phyloP scores from a whole-genome alignment of 2,329 filamentous ascomycete species.

The Sporothrix sp. region DNA sequence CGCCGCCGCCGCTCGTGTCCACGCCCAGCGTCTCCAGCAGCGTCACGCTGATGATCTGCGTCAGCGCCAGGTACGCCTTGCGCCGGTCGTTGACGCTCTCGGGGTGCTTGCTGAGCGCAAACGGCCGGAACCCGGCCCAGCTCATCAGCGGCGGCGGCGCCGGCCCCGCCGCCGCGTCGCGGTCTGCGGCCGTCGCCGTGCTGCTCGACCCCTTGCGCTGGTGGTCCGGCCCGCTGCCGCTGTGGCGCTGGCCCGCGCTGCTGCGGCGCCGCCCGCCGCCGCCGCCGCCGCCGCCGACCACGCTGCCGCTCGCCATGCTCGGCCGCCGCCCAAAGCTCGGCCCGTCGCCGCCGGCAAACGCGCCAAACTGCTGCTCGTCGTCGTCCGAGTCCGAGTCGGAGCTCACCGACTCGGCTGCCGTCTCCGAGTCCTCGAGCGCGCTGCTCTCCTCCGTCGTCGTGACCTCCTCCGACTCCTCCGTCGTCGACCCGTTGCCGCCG shows the following conservation, averaged over 20 bases:
- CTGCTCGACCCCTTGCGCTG: constrained; percentile 8
- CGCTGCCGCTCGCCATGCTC: not conserved
- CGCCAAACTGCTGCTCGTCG: constrained; percentile 8
- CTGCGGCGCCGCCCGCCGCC: constrained; percentile 5
- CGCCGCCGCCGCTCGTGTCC: constrained; percentile 1
- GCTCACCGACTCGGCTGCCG: constrained; percentile 9
- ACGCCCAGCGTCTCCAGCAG: constrained; percentile 9
- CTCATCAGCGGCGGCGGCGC: constrained; percentile 12
- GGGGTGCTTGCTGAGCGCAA: constrained; percentile 14
- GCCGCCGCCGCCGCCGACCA: not conserved
- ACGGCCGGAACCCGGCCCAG: constrained; percentile 13
- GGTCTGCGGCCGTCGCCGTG: not conserved
- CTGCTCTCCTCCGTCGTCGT: constrained; percentile 13
- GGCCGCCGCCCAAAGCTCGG: constrained; percentile 4
- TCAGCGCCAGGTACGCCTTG: constrained; percentile 15
- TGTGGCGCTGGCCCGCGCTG: constrained; percentile 7
- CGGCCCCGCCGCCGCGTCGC: not conserved
- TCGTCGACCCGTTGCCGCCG: not conserved
- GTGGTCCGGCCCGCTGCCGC: not conserved
- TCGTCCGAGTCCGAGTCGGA: constrained; percentile 6
- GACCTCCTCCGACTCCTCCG: constrained; percentile 1
- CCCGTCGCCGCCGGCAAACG: not conserved
- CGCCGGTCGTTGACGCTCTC: constrained; percentile 16
- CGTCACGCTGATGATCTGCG: constrained; percentile 13
- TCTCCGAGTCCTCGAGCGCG: constrained; percentile 13